Conservation (phyloP, 164 flowering plant genomes). For the Platanus orientalis region DNA sequence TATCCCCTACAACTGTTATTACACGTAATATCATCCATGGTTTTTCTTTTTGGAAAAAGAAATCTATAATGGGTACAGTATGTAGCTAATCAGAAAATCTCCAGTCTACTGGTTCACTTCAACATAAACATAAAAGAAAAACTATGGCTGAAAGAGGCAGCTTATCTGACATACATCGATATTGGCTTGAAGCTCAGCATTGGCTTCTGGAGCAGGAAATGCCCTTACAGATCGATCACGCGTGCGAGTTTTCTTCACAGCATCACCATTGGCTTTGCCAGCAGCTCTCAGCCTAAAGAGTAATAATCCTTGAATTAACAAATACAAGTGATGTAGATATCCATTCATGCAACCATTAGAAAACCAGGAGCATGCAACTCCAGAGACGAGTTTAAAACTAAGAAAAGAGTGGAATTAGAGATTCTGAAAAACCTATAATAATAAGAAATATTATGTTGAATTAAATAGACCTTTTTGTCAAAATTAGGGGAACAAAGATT, state of each 20-base stretch:
- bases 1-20: no score
- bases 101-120: background rate
- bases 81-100: background rate
- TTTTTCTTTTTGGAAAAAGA: no score
- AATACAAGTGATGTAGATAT: background rate
- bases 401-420: no score
- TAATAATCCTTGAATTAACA: background rate
- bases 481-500: no score
- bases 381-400: no score
- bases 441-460: no score
- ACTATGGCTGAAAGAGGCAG: slow-evolving; percentile 6
- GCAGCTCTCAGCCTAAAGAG: slow-evolving; percentile 63
- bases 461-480: no score
- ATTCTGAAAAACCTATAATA: no score
- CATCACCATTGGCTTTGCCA: slow-evolving; percentile 63
- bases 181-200: slow-evolving; percentile 79
- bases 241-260: slow-evolving; percentile 54
- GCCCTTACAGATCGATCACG: slow-evolving; percentile 66
- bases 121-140: background rate
- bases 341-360: background rate
- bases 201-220: slow-evolving; percentile 82
- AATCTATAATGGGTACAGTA: no score
- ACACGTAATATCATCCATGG: no score
- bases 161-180: slow-evolving; percentile 64
- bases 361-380: background rate